Conservation (phyloP, 106 monocot species). For the Platanthera zijinensis region DNA sequence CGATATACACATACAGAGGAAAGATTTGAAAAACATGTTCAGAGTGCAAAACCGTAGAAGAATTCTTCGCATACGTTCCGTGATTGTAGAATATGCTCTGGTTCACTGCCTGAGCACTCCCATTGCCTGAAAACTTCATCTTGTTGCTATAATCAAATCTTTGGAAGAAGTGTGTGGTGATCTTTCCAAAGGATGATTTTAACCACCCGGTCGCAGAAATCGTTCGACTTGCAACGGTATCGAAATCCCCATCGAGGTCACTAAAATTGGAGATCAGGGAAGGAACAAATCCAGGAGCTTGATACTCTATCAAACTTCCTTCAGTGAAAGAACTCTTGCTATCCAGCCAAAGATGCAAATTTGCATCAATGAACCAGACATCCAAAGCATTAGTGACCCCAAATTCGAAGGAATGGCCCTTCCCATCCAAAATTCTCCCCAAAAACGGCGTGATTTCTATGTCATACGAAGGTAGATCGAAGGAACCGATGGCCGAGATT, state of each 20-base stretch:
- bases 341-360: constrained; percentile 96
- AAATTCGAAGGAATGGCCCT: constrained; percentile 59
- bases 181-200: constrained; percentile 77
- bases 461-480: constrained; percentile 67
- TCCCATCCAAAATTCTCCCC: constrained; percentile 58
- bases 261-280: constrained; percentile 36
- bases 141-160: constrained; percentile 38
- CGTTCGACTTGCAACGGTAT: constrained; percentile 32
- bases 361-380: constrained; percentile 79
- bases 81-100: constrained; percentile 59
- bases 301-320: constrained; percentile 48
- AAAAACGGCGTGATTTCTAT: constrained; percentile 79
- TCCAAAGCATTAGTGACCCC: constrained; percentile 52
- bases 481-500: constrained; percentile 74
- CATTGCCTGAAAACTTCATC: constrained; percentile 48
- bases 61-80: constrained; percentile 36
- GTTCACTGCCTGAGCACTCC: constrained; percentile 48
- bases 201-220: constrained; percentile 77
- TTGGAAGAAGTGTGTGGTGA: constrained; percentile 69
- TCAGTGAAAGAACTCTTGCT: constrained; percentile 24
- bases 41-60: constrained; percentile 32
- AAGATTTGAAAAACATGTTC: constrained; percentile 50
- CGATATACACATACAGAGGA: constrained; percentile 52
- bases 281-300: constrained; percentile 22
- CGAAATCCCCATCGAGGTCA: constrained; percentile 65